Conservation (phyloP, 2,329 filamentous ascomycete species). For the Penicillium sp. region DNA sequence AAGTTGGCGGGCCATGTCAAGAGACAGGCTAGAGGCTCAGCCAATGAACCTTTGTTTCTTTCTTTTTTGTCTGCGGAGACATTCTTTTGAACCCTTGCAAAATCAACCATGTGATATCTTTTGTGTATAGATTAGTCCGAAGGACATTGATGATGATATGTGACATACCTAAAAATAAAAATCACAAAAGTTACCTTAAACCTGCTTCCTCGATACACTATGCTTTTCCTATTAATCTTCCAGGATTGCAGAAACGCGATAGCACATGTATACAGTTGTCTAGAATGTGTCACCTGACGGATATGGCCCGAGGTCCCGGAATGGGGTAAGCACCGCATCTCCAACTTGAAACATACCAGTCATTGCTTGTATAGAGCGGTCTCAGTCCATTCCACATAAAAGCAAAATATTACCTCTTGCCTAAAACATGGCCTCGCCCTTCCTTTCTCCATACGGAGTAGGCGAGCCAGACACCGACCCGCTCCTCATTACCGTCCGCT, state of each 20-base stretch:
- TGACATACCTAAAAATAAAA: neutral
- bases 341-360: neutral
- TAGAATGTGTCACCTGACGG: slow-evolving; percentile 8
- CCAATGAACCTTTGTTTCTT: neutral
- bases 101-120: slow-evolving; percentile 5
- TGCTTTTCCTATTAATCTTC: neutral
- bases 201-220: neutral
- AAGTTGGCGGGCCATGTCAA: neutral
- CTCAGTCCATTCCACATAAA: neutral
- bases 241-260: neutral
- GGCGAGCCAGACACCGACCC: slow-evolving; percentile 14
- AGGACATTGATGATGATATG: slow-evolving; percentile 14
- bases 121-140: slow-evolving; percentile 18
- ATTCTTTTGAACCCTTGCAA: neutral
- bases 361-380: neutral
- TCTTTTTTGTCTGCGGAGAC: neutral
- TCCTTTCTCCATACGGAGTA: slow-evolving; percentile 12
- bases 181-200: neutral
- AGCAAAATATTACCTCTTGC: neutral
- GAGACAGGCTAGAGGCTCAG: neutral
- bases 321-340: slow-evolving; percentile 8
- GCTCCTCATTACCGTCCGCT: slow-evolving; percentile 81
- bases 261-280: neutral
- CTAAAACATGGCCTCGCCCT: slow-evolving; percentile 20
- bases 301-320: slow-evolving; percentile 1